Evolutionary conservation across 2,329 filamentous ascomycete genomes (phyloP), one percentile per base, ranked within the genome.

Genomic region (Metarhizium humberi): DNA sequence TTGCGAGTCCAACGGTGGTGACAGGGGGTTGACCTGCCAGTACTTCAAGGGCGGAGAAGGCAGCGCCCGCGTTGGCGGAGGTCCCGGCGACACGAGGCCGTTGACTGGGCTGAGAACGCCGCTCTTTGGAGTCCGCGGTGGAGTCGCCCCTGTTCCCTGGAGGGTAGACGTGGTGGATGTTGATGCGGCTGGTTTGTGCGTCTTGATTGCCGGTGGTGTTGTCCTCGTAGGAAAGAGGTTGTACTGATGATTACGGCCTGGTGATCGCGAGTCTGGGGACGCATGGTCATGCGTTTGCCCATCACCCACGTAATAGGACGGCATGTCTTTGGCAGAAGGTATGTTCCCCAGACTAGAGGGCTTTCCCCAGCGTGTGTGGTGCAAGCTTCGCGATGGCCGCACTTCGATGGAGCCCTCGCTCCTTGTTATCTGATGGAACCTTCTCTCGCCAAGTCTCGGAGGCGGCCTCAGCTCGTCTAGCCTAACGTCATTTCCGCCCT

Each of bases 41-140:
- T 40, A 18, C 36, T 52, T 51, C 18, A 49, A 29, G 6, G 69
- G 68, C 6, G 67, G 66, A 1, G 62, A 60, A 0, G 75, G 74
- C 3, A 79, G 69, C 3, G 73, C 73, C n/a, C 70, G 67, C 5
- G 59, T 74, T 0, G 77, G 77, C 0, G 76, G 75, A 0, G 78
- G 75, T 0, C 75, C 74, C 20, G 72, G 64, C 20, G 45, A 48
- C 11, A 30, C 25, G 16, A 30, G 45, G 45, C 45, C 45, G 0
- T 58, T 62, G 4, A 38, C 29, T 36, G 29, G 50, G 18, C 29
- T 32, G 6, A 20, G 11, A n/a, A 43, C 2, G 18, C 36, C n/a
- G 34, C 6, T 16, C 42, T 25, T 18, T 45, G 42, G 42, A 16
- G 42, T 18, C n/a, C 42, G 42, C n/a, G 42, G n/a, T 20, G 42